phyloP scores from a whole-genome alignment of 495 filamentous ascomycete genomes.

The Penicillium canariense region DNA sequence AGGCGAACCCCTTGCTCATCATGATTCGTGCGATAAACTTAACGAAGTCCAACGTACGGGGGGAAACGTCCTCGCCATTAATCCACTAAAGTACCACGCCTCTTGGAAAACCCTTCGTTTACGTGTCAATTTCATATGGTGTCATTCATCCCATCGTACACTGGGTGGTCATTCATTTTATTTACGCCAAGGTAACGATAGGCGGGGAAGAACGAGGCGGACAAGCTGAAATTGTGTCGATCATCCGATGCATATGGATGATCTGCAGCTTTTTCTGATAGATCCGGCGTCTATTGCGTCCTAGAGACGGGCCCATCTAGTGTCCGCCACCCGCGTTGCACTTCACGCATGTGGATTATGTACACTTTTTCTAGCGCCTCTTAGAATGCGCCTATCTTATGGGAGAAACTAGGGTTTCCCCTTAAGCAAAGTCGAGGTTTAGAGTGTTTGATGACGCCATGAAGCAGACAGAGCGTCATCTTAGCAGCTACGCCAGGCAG shows the following conservation, averaged over 20 bases:
- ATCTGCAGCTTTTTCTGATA: slow-evolving; percentile 10
- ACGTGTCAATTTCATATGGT: not conserved
- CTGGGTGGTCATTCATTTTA: not conserved
- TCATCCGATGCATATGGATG: slow-evolving; percentile 5
- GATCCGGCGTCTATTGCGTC: slow-evolving; percentile 3
- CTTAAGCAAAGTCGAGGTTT: not conserved
- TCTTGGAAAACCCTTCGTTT: not conserved
- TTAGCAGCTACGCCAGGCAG: not conserved
- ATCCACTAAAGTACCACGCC: not conserved
- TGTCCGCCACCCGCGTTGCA: not conserved
- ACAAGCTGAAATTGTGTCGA: slow-evolving; percentile 11
- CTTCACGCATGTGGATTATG: slow-evolving; percentile 1
- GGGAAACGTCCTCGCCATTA: slow-evolving; percentile 4
- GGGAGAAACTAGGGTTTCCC: not conserved
- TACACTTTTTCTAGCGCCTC: not conserved
- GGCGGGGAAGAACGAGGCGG: slow-evolving; percentile 9
- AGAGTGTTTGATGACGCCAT: not conserved
- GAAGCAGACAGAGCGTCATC: not conserved
- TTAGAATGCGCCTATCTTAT: not conserved
- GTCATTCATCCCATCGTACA: not conserved
- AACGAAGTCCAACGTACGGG: slow-evolving; percentile 14
- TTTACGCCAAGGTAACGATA: not conserved
- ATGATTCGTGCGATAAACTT: slow-evolving; percentile 19
- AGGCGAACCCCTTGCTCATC: slow-evolving; percentile 17
- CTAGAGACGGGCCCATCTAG: not conserved